Evolutionary conservation across 129 eudicot species (phyloP).

Genomic region (Centella asiatica): DNA sequence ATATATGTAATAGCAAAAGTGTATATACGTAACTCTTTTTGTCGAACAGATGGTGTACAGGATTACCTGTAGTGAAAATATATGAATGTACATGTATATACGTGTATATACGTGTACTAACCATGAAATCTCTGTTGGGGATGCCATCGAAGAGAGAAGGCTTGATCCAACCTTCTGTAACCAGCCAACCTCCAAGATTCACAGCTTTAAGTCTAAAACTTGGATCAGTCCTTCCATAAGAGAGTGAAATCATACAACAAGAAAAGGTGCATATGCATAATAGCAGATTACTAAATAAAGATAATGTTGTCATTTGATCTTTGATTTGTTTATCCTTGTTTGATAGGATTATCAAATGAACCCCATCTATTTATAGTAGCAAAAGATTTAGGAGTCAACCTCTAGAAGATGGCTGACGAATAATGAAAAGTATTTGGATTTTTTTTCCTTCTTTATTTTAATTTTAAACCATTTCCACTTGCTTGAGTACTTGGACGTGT

Average conservation of each 20-base stretch:
- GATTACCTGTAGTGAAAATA: neutral
- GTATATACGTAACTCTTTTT: neutral
- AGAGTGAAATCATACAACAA: slow-evolving; percentile 9
- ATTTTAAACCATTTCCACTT: too few relatives aligned
- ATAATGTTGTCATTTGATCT: slow-evolving; percentile 10
- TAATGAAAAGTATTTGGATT: too few relatives aligned
- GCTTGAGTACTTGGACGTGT: too few relatives aligned
- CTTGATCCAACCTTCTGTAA: slow-evolving; percentile 79
- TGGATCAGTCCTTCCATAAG: slow-evolving; percentile 23
- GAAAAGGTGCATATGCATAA: slow-evolving; percentile 17
- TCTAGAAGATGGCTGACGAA: too few relatives aligned
- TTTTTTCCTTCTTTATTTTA: too few relatives aligned
- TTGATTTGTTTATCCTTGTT: neutral
- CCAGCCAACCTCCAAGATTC: slow-evolving; percentile 86
- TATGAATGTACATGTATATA: too few relatives aligned
- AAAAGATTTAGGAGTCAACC: too few relatives aligned
- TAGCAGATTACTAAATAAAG: slow-evolving; percentile 14
- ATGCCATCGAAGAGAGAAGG: slow-evolving; percentile 74
- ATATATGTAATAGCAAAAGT: too few relatives aligned
- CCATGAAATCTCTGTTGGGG: slow-evolving; percentile 70
- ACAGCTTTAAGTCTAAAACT: slow-evolving; percentile 42
- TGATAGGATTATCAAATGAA: too few relatives aligned
- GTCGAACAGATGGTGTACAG: neutral
- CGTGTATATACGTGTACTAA: slow-evolving; percentile 9
- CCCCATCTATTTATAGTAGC: too few relatives aligned